phyloP scores from a whole-genome alignment of 2,329 filamentous ascomycete genomes.

The Pyrenochaeta sp. region DNA sequence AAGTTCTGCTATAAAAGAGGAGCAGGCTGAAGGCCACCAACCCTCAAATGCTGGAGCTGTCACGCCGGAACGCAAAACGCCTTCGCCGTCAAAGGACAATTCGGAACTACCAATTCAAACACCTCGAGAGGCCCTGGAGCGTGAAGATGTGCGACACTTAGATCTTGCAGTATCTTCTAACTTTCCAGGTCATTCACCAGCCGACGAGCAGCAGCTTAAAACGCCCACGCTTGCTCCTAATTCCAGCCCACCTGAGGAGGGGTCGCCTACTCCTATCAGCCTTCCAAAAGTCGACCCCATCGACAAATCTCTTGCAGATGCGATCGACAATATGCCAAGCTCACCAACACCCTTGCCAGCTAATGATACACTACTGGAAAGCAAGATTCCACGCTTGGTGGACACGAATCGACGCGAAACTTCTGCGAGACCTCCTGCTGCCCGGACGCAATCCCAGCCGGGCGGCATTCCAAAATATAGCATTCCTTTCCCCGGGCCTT shows the following conservation, averaged over 20 bases:
- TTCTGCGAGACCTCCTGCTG: constrained; percentile 31
- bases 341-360: constrained; percentile 33
- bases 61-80: constrained; percentile 13
- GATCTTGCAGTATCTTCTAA: constrained; percentile 65
- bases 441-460: constrained; percentile 49
- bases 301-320: constrained; percentile 43
- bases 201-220: constrained; percentile 36
- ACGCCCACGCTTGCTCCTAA: constrained; percentile 39
- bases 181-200: constrained; percentile 32
- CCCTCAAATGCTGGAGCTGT: constrained; percentile 10
- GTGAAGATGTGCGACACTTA: constrained; percentile 67
- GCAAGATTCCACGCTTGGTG: constrained; percentile 50
- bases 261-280: constrained; percentile 41
- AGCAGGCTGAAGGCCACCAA: constrained; percentile 51
- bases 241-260: constrained; percentile 25
- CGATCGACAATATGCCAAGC: constrained; percentile 45
- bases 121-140: constrained; percentile 50
- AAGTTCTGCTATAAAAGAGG: constrained; percentile 71
- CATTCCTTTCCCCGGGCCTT: constrained; percentile 22
- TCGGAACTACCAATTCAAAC: constrained; percentile 37
- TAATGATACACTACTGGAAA: constrained; percentile 35
- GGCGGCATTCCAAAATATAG: constrained; percentile 38
- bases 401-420: constrained; percentile 46
- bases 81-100: constrained; percentile 16
- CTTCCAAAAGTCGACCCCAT: constrained; percentile 45